Evolutionary conservation across 2,329 filamentous ascomycete species (phyloP).

Genomic region (Trichophyton benhamiae): DNA sequence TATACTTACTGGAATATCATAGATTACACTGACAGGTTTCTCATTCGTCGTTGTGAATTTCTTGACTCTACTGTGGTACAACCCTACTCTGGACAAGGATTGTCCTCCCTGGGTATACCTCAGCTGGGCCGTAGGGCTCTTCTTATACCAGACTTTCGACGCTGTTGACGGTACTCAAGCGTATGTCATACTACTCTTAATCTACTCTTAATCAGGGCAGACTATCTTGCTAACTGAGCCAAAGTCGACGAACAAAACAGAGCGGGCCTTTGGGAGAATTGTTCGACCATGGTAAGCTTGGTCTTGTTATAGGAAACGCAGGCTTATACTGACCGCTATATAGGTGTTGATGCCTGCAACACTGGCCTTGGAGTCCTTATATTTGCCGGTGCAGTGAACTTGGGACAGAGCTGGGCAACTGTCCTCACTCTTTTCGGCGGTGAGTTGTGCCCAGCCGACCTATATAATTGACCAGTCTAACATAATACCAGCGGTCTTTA

Average conservation of each 20-base stretch:
- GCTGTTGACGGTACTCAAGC: conserved; percentile 91
- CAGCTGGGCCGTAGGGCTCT: conserved; percentile 77
- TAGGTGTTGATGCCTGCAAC: conserved; percentile 81
- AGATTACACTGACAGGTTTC: conserved; percentile 85
- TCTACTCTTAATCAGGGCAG: conserved; percentile 16
- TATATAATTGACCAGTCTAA: background rate
- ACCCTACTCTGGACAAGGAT: conserved; percentile 82
- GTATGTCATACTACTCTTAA: conserved; percentile 39
- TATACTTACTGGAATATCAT: conserved; percentile 7
- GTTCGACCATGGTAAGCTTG: conserved; percentile 68
- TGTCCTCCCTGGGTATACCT: conserved; percentile 94
- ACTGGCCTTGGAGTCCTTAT: conserved; percentile 87
- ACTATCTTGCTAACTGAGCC: conserved; percentile 7
- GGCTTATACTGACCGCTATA: conserved; percentile 5
- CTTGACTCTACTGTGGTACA: conserved; percentile 88
- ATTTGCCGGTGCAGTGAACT: conserved; percentile 83
- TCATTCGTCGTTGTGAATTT: conserved; percentile 80
- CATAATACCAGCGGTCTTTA: conserved; percentile 54
- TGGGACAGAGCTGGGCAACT: conserved; percentile 85
- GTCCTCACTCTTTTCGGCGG: conserved; percentile 72
- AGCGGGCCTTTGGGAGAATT: conserved; percentile 90
- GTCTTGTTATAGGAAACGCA: background rate
- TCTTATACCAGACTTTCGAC: conserved; percentile 97
- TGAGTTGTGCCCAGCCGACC: conserved; percentile 31
- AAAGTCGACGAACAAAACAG: conserved; percentile 71